A percentile compares a stretch with the other conserved stretches of the same genome.
phyloP scores from a whole-genome alignment of 768 basidiomycete species.

The Boletales sp. region DNA sequence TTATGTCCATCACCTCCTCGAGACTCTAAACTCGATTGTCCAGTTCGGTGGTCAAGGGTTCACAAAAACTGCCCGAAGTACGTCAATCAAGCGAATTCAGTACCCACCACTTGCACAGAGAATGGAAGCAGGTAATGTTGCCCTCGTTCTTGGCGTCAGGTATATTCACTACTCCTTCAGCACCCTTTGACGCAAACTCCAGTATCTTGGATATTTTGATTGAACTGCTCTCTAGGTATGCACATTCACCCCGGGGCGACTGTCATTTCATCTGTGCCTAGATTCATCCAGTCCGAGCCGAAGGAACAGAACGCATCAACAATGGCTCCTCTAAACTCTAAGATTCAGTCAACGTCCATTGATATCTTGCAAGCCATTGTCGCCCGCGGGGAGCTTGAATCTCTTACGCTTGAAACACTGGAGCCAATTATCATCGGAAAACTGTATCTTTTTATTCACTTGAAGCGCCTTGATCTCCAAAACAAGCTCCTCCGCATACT shows the following conservation, averaged over 20 bases:
- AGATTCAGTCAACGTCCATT: slow-evolving; percentile 69
- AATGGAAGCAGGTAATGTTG: slow-evolving; percentile 52
- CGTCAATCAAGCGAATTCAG: slow-evolving; percentile 60
- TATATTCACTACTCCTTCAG: slow-evolving; percentile 8
- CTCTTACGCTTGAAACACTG: slow-evolving; percentile 53
- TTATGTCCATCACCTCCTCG: slow-evolving; percentile 68
- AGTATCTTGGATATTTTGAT: slow-evolving; percentile 78
- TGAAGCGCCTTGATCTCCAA: slow-evolving; percentile 74
- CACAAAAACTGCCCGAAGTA: slow-evolving; percentile 65
- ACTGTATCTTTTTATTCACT: slow-evolving; percentile 71
- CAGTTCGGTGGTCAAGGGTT: slow-evolving; percentile 91
- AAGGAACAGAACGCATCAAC: slow-evolving; percentile 39
- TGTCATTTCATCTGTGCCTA: slow-evolving; percentile 26
- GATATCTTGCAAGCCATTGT: slow-evolving; percentile 83
- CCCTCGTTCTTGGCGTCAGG: background rate
- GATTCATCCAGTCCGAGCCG: slow-evolving; percentile 79
- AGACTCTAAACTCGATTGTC: slow-evolving; percentile 71
- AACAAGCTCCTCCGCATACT: slow-evolving; percentile 91
- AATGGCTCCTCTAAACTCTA: slow-evolving; percentile 60
- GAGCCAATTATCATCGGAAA: slow-evolving; percentile 73
- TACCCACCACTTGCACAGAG: slow-evolving; percentile 61
- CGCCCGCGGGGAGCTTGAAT: slow-evolving; percentile 76
- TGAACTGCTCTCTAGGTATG: slow-evolving; percentile 70
- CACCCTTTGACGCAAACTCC: slow-evolving; percentile 47
- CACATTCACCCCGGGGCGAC: slow-evolving; percentile 36